Conservation (phyloP, 2,329 filamentous ascomycete species). For the Polytolypa hystricis region DNA sequence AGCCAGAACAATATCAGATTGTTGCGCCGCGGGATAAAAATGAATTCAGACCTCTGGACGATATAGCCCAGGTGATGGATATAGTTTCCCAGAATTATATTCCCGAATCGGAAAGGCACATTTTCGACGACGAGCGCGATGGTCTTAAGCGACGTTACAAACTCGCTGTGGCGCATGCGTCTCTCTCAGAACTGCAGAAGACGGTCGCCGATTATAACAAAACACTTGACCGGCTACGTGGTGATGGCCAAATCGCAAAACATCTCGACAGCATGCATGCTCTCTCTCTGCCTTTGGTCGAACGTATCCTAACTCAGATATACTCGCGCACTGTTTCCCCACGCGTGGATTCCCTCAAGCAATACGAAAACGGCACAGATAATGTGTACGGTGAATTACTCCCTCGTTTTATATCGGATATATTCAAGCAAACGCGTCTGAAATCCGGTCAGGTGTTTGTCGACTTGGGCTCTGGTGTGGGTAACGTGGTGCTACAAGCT, state of each 20-base stretch:
- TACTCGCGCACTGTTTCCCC: constrained; percentile 90
- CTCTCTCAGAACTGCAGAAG: constrained; percentile 58
- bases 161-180: constrained; percentile 58
- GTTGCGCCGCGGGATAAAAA: constrained; percentile 70
- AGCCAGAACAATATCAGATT: constrained; percentile 63
- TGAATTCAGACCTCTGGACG: constrained; percentile 54
- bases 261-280: constrained; percentile 59
- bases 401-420: constrained; percentile 69
- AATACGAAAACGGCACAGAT: constrained; percentile 82
- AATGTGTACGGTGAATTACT: constrained; percentile 92
- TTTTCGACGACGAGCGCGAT: constrained; percentile 59
- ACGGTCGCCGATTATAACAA: constrained; percentile 70
- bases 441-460: constrained; percentile 81
- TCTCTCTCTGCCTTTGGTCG: constrained; percentile 60
- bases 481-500: constrained; percentile 89
- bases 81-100: constrained; percentile 68
- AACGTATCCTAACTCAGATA: constrained; percentile 74
- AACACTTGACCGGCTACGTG: constrained; percentile 52
- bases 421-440: constrained; percentile 67
- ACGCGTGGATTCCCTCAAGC: constrained; percentile 67
- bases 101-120: constrained; percentile 53
- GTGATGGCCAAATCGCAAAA: constrained; percentile 59
- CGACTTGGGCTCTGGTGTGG: constrained; percentile 89
- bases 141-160: constrained; percentile 70
- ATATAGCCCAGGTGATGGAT: constrained; percentile 59